Evolutionary conservation across 495 filamentous ascomycete species (phyloP).

Genomic region (Halenospora varia): DNA sequence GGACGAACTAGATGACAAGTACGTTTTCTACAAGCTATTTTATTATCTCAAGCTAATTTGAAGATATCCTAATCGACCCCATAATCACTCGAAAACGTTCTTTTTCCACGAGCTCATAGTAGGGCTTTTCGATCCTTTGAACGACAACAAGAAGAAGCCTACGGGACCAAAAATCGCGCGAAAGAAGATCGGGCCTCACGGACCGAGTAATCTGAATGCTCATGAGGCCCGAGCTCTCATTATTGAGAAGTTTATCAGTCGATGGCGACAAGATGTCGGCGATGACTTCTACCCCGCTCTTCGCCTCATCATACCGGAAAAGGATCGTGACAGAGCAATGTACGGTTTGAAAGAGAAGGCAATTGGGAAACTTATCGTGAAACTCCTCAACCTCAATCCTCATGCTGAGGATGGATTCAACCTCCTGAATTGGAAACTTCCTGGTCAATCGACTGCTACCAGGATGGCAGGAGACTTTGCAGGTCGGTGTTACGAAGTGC

Average conservation of each 20-base stretch:
- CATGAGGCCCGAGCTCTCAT: constrained; percentile 80
- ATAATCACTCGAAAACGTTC: constrained; percentile 71
- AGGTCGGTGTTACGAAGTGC: constrained; percentile 76
- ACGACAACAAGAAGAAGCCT: constrained; percentile 75
- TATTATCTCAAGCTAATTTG: background rate
- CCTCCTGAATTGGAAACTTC: constrained; percentile 91
- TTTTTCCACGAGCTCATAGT: constrained; percentile 79
- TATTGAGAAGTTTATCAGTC: constrained; percentile 83
- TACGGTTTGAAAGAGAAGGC: constrained; percentile 93
- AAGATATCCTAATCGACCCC: constrained; percentile 81
- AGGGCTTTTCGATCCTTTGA: constrained; percentile 81
- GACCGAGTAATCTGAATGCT: constrained; percentile 58
- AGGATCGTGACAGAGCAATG: constrained; percentile 88
- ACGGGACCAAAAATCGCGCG: constrained; percentile 43
- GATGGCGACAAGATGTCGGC: constrained; percentile 85
- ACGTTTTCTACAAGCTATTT: constrained; percentile 15
- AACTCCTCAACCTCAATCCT: constrained; percentile 88
- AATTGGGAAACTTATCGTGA: constrained; percentile 83
- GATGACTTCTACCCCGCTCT: constrained; percentile 92
- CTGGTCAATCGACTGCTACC: constrained; percentile 58
- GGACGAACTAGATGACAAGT: constrained; percentile 64
- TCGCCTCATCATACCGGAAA: constrained; percentile 87
- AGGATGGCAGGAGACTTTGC: constrained; percentile 86
- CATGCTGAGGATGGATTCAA: constrained; percentile 83
- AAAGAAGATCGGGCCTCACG: constrained; percentile 54